These are phyloP conservation scores for Fusarium redolens DNA, from an alignment of 2,329 filamentous ascomycete genomes.

Conservation along the genomic window DNA sequence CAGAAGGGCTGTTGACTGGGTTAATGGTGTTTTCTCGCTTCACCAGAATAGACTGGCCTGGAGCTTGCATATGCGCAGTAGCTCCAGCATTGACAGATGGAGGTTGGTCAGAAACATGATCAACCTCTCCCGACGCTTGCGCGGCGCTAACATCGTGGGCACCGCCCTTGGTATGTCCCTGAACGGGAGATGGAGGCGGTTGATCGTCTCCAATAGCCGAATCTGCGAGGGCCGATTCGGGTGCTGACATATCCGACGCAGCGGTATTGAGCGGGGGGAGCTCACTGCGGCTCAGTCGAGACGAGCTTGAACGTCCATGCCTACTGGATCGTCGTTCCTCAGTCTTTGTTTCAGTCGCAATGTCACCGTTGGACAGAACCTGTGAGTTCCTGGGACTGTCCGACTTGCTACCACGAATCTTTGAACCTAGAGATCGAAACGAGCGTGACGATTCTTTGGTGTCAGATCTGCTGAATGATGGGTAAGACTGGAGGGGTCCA, in stretches of 20 bases:
- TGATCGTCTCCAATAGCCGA: constrained; percentile 58
- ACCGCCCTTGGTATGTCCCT: constrained; percentile 77
- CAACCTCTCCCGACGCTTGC: constrained; percentile 89
- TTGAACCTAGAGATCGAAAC: constrained; percentile 85
- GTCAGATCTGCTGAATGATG: constrained; percentile 91
- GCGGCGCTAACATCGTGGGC: constrained; percentile 84
- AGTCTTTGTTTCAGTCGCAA: constrained; percentile 63
- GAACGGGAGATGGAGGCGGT: constrained; percentile 87
- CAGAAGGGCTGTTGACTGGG: constrained; percentile 66
- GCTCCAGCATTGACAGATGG: constrained; percentile 73
- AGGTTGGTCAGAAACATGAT: constrained; percentile 91
- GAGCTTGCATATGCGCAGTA: constrained; percentile 71
- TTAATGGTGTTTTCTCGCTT: constrained; percentile 79
- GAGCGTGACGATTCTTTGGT: constrained; percentile 93
- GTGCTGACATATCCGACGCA: constrained; percentile 54
- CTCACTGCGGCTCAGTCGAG: constrained; percentile 60
- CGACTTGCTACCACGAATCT: constrained; percentile 81
- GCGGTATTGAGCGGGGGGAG: constrained; percentile 54
- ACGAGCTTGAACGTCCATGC: constrained; percentile 65
- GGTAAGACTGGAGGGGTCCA: constrained; percentile 78
- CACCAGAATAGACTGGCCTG: constrained; percentile 90
- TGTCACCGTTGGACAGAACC: constrained; percentile 71
- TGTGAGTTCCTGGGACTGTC: constrained; percentile 86
- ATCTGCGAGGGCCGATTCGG: constrained; percentile 54
- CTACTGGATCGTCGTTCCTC: constrained; percentile 80